A percentile compares a stretch with the other conserved stretches of the same genome.
Evolutionary conservation across 2,329 filamentous ascomycete species (phyloP).

Genomic region (Diaporthe sp.): DNA sequence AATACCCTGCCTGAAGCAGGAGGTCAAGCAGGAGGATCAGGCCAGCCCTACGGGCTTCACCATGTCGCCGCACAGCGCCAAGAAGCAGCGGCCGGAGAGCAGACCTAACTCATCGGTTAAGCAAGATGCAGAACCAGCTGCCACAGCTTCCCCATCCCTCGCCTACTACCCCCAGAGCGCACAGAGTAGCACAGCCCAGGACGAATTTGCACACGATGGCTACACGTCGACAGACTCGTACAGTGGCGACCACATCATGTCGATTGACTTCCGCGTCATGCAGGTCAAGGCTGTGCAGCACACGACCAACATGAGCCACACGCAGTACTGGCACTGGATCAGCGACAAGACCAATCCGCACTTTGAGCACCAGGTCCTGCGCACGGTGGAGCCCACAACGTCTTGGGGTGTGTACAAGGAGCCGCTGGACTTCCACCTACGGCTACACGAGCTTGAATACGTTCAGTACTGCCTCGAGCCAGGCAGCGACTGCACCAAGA

Average conservation of each 20-base stretch:
- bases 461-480: conserved; percentile 49
- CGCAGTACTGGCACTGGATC: conserved; percentile 67
- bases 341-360: conserved; percentile 43
- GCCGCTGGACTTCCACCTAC: conserved; percentile 62
- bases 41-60: not conserved
- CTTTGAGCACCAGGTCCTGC: conserved; percentile 66
- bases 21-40: conserved; percentile 40
- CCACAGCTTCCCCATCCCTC: not conserved
- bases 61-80: conserved; percentile 5
- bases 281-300: conserved; percentile 61
- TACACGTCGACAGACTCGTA: conserved; percentile 64
- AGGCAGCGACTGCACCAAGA: conserved; percentile 52
- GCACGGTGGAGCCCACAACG: conserved; percentile 50
- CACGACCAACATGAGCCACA: conserved; percentile 58
- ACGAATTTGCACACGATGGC: conserved; percentile 56
- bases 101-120: conserved; percentile 2
- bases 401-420: conserved; percentile 62
- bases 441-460: conserved; percentile 57
- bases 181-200: not conserved
- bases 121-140: not conserved
- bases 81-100: conserved; percentile 24
- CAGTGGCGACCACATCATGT: conserved; percentile 55
- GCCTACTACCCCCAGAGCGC: not conserved
- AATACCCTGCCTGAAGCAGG: conserved; percentile 27
- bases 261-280: conserved; percentile 62